These are phyloP conservation scores for Chlorophyllum brunneum DNA, from an alignment of 768 basidiomycete genomes.

Conservation along the genomic window DNA sequence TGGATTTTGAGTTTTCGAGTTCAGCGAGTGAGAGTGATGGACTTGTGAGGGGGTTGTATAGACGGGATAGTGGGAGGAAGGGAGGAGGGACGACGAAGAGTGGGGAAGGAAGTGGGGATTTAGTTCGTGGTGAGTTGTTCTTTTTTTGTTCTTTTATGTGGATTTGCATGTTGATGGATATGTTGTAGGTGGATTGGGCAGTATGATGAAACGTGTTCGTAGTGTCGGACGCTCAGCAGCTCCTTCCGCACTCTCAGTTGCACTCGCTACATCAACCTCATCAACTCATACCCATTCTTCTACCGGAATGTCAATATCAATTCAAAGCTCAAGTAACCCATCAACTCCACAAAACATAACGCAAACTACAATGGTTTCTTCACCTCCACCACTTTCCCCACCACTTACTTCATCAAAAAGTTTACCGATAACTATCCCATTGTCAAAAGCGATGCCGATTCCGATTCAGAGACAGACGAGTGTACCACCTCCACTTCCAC, in stretches of 20 bases:
- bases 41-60: neutral
- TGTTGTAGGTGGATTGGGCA: slow-evolving; percentile 28
- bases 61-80: slow-evolving; percentile 15
- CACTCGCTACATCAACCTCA: neutral
- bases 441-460: neutral
- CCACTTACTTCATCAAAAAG: neutral
- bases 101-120: slow-evolving; percentile 23
- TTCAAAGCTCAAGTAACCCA: too few species aligned
- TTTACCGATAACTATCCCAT: neutral
- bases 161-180: neutral
- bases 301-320: too few species aligned
- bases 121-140: slow-evolving; percentile 27
- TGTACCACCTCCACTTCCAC: neutral
- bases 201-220: slow-evolving; percentile 36
- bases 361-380: neutral
- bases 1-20: slow-evolving; percentile 22
- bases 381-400: neutral
- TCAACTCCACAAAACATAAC: neutral
- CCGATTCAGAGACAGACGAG: neutral
- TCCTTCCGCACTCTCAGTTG: neutral
- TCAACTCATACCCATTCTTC: neutral
- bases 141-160: neutral
- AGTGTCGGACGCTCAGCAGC: slow-evolving; percentile 26
- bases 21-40: slow-evolving; percentile 36
- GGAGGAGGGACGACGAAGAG: slow-evolving; percentile 11